Evolutionary conservation across 805 yeast genomes (phyloP).

Genomic region (Nakazawaea anatomiae): DNA sequence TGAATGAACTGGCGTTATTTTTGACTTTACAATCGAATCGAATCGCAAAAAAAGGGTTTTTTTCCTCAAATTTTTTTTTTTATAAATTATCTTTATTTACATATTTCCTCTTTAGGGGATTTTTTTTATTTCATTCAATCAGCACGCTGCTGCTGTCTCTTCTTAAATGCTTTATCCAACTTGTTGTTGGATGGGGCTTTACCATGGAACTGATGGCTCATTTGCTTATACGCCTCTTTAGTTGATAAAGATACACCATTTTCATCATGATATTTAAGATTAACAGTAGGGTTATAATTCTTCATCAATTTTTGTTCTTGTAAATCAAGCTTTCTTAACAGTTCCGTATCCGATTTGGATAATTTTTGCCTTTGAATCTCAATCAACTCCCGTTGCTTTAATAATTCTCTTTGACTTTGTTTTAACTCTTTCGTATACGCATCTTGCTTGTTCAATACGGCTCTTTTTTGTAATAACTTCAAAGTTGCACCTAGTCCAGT

Average conservation of each 20-base stretch:
- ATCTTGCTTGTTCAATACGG: conserved; percentile 5
- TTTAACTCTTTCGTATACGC: conserved; percentile 8
- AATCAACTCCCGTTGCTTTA: conserved; percentile 13
- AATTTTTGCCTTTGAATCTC: conserved; percentile 7
- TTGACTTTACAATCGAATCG: too few species aligned
- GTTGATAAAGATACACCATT: conserved; percentile 51
- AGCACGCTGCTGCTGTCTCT: neutral
- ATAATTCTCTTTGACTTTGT: conserved; percentile 14
- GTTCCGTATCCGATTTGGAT: neutral
- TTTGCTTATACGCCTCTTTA: conserved; percentile 70
- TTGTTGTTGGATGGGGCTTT: conserved; percentile 14
- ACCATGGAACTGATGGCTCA: conserved; percentile 80
- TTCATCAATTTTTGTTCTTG: conserved; percentile 16
- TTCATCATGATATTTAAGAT: conserved; percentile 57
- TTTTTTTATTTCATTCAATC: neutral
- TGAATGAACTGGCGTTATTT: neutral
- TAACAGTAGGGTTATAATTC: conserved; percentile 41
- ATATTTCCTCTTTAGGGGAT: neutral
- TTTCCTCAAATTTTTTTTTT: neutral
- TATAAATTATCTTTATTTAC: conserved; percentile 1
- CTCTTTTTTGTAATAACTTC: conserved; percentile 20
- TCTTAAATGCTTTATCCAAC: neutral
- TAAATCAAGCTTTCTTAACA: neutral
- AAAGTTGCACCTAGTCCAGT: conserved; percentile 32
- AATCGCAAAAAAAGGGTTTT: neutral